phyloP scores from a whole-genome alignment of 1,284 basidiomycete species.

The Caloboletus inedulis region DNA sequence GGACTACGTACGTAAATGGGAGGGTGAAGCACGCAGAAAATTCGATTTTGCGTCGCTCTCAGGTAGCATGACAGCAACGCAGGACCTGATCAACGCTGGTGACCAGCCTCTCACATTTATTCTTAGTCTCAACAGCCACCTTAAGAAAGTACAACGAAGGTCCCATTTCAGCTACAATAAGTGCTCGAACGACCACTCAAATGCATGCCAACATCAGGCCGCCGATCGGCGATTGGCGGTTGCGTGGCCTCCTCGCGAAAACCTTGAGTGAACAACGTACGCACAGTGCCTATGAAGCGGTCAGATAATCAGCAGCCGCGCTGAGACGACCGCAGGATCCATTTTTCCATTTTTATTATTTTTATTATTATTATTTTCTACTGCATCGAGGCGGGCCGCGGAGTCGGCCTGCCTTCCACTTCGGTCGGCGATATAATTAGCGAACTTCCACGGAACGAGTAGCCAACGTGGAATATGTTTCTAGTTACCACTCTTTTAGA shows the following conservation, averaged over 20 bases:
- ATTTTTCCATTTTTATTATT: neutral
- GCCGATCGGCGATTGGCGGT: conserved; percentile 33
- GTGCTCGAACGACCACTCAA: neutral
- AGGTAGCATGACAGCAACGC: conserved; percentile 15
- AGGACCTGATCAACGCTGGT: conserved; percentile 19
- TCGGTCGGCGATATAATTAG: conserved; percentile 36
- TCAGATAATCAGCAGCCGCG: conserved; percentile 8
- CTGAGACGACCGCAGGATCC: neutral
- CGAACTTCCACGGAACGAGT: conserved; percentile 17
- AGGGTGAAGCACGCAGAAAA: conserved; percentile 23
- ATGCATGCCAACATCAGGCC: conserved; percentile 10
- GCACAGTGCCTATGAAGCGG: too few relatives aligned
- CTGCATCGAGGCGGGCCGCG: conserved; percentile 21
- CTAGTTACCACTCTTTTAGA: conserved; percentile 6
- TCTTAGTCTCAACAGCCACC: neutral
- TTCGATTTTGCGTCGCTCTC: conserved; percentile 23
- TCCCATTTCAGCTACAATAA: neutral
- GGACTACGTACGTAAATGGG: conserved; percentile 57
- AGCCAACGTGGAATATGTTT: conserved; percentile 15
- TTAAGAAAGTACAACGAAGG: neutral
- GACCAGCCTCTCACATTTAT: neutral
- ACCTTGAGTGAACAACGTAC: conserved; percentile 8
- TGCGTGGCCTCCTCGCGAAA: conserved; percentile 22
- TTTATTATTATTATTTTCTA: neutral
- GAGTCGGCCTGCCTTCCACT: conserved; percentile 20